Percentiles rank a stretch among this genome's conserved stretches.
Conservation (phyloP, 129 eudicot species). For the Flaveria bidentis region DNA sequence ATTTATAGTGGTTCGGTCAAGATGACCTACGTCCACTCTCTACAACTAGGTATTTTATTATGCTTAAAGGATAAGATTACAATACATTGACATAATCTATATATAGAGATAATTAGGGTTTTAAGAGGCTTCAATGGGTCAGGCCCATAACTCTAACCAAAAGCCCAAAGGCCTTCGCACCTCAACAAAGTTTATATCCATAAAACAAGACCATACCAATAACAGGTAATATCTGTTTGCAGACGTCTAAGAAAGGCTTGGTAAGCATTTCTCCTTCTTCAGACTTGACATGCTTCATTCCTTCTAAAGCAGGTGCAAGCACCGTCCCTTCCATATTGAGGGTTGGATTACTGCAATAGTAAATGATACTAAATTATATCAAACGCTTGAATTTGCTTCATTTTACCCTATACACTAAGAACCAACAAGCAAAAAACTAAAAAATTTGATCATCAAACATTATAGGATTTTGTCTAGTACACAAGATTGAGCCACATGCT, state of each 20-base stretch:
- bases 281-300: slow-evolving; percentile 79
- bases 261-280: slow-evolving; percentile 85
- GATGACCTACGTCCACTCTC: too few relatives aligned
- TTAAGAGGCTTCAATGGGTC: too few relatives aligned
- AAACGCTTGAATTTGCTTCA: neutral
- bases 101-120: too few relatives aligned
- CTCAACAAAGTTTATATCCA: neutral
- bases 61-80: too few relatives aligned
- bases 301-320: slow-evolving; percentile 79
- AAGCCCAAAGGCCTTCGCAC: too few relatives aligned
- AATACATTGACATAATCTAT: too few relatives aligned
- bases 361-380: neutral
- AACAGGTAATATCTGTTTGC: slow-evolving; percentile 88
- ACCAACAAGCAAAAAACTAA: slow-evolving; percentile 9
- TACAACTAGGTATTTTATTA: too few relatives aligned
- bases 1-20: too few relatives aligned
- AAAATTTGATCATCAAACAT: slow-evolving; percentile 12
- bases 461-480: neutral
- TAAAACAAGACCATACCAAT: slow-evolving; percentile 57
- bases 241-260: slow-evolving; percentile 83
- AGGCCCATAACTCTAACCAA: too few relatives aligned
- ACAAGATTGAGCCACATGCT: slow-evolving; percentile 4
- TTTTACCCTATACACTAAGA: neutral
- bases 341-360: slow-evolving; percentile 20
- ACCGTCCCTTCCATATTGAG: slow-evolving; percentile 71